These are phyloP conservation scores for Triticum dicoccoides DNA, from an alignment of 176 grass and related monocot species.

Conservation along the genomic window DNA sequence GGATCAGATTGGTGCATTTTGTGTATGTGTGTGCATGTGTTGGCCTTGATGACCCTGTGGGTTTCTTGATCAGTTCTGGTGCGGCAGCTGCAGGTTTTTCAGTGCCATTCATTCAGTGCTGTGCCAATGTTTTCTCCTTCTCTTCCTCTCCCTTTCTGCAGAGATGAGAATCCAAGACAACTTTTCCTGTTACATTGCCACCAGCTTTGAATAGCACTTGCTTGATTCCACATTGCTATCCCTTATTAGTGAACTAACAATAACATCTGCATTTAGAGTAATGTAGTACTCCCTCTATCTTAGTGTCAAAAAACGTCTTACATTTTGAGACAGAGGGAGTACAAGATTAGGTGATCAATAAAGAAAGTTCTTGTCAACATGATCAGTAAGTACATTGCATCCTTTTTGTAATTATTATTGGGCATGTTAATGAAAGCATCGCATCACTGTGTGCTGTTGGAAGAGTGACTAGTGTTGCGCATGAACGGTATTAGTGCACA, in stretches of 20 bases:
- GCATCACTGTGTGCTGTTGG: constrained; percentile 28
- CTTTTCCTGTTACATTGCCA: constrained; percentile 42
- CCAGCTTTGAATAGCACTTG: constrained; percentile 22
- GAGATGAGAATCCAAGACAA: constrained; percentile 36
- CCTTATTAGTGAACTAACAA: neutral
- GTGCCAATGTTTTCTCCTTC: constrained; percentile 11
- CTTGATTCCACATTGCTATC: constrained; percentile 13
- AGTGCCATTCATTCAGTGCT: constrained; percentile 36
- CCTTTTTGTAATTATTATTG: constrained; percentile 48
- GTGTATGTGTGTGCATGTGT: constrained; percentile 20
- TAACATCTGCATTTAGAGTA: neutral
- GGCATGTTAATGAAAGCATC: constrained; percentile 28
- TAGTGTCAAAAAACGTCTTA: too few species aligned
- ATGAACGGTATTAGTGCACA: constrained; percentile 32
- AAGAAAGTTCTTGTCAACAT: constrained; percentile 32
- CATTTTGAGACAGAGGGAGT: neutral
- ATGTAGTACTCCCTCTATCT: too few species aligned
- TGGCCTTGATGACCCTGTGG: constrained; percentile 12
- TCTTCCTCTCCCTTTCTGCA: constrained; percentile 32
- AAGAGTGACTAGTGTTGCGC: constrained; percentile 14
- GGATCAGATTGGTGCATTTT: constrained; percentile 39
- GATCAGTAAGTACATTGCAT: constrained; percentile 31
- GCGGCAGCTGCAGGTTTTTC: constrained; percentile 14
- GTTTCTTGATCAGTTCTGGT: constrained; percentile 42
- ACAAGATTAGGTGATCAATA: constrained; percentile 7